A percentile compares a stretch with the other conserved stretches of the same genome.
These are phyloP conservation scores for Earliella scabrosa DNA, from an alignment of 1,284 basidiomycete species.

Conservation along the genomic window DNA sequence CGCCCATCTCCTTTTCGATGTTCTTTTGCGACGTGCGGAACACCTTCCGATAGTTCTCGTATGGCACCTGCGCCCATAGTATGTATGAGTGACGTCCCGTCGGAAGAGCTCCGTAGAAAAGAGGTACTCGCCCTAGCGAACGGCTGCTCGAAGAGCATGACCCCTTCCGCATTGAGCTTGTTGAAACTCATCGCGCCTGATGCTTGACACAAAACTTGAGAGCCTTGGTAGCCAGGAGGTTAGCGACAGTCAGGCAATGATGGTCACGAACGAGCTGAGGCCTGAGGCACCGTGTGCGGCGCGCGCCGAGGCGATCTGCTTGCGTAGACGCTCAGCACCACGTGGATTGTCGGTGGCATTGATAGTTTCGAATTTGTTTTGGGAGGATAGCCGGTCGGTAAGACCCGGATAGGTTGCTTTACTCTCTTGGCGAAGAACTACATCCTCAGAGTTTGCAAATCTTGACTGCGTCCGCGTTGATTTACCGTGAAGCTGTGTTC, in stretches of 20 bases:
- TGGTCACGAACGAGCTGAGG: too few species aligned
- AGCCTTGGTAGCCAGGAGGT: neutral
- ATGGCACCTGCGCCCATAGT: slow-evolving; percentile 66
- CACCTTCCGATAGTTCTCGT: slow-evolving; percentile 84
- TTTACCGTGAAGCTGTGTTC: neutral
- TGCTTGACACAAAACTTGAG: too few species aligned
- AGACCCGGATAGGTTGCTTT: too few species aligned
- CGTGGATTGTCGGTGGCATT: too few species aligned
- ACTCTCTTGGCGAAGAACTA: neutral
- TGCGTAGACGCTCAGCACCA: too few species aligned
- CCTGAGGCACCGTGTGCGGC: neutral
- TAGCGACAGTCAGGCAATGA: neutral
- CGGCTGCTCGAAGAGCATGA: slow-evolving; percentile 88
- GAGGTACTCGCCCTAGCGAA: slow-evolving; percentile 67
- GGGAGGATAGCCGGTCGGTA: too few species aligned
- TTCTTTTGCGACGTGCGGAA: slow-evolving; percentile 81
- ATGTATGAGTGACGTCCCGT: neutral
- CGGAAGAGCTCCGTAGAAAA: neutral
- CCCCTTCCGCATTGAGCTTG: slow-evolving; percentile 73
- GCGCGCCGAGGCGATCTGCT: neutral
- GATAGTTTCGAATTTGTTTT: too few species aligned
- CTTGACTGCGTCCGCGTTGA: too few species aligned
- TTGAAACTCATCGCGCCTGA: slow-evolving; percentile 41
- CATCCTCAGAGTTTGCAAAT: neutral
- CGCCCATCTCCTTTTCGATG: slow-evolving; percentile 77